phyloP scores from a whole-genome alignment of 495 filamentous ascomycete genomes.

The Xylaria telfairii region DNA sequence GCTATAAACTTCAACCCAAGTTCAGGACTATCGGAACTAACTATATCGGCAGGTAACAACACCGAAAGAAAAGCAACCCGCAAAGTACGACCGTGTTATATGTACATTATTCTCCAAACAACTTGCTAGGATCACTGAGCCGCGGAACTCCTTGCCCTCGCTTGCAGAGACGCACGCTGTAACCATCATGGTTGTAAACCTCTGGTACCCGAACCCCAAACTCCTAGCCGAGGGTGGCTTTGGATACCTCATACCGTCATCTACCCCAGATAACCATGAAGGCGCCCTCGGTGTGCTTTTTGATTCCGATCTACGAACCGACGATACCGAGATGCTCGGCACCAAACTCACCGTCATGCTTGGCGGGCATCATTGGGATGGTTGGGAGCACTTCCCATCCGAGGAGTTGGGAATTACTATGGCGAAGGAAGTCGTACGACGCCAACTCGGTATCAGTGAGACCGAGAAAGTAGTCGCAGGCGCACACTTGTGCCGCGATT shows the following conservation, averaged over 20 bases:
- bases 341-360: constrained; percentile 96
- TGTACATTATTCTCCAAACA: constrained; percentile 67
- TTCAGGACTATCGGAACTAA: constrained; percentile 13
- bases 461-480: constrained; percentile 54
- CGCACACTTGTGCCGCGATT: constrained; percentile 71
- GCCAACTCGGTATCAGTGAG: constrained; percentile 72
- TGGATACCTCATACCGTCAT: constrained; percentile 84
- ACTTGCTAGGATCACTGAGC: constrained; percentile 52
- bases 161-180: constrained; percentile 66
- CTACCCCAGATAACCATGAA: constrained; percentile 82
- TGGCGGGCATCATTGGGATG: constrained; percentile 92
- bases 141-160: constrained; percentile 50
- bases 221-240: constrained; percentile 74
- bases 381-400: constrained; percentile 57
- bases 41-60: constrained; percentile 39
- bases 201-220: constrained; percentile 74
- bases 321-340: constrained; percentile 49
- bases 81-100: constrained; percentile 67
- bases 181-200: constrained; percentile 89
- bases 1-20: too few species aligned
- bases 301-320: constrained; percentile 67
- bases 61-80: constrained; percentile 15
- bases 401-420: constrained; percentile 67
- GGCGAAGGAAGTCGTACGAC: constrained; percentile 68
- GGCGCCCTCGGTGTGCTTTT: constrained; percentile 89